Evolutionary conservation across 371 early-diverging fungal genomes (phyloP), one percentile per base, ranked within the genome.

Genomic region (Mucor velutinosus): DNA sequence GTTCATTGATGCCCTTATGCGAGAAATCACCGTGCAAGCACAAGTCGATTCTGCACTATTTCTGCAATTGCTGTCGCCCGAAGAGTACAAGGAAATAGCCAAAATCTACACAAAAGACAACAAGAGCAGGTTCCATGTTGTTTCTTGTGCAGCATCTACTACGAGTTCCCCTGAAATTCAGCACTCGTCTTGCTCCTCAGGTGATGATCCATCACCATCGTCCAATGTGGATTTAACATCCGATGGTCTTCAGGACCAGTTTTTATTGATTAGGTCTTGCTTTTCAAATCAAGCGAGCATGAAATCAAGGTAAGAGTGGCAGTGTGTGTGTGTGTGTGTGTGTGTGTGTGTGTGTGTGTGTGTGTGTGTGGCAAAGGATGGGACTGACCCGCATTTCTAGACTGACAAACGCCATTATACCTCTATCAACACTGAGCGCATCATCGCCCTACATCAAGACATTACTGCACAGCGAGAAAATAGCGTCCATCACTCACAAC

Each of bases 1-100:
- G 17, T 74, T 74, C 58, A n/a, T 74, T n/a, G 65, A 74, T 33
- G 35, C 45, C 23, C 68, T 74, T 43, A 30, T 67, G 49, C 61
- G 56, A 27, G 71, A 74, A 47, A 58, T 74, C 19, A 61, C 67
- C 15, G 27, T 56, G n/a, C 67, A 63, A 39, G 56, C 65, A 3
- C 49, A 65, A 17, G 62, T 45, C 4, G 62, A 70, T 7, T 64
- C 68, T 23, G 53, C 60, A 5, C 8, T 74, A 10, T 23, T 74
- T 4, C 49, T 70, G 27, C 70, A 67, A 30, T 14, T 74, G 43
- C 27, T 74, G 7, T 30, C 74, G 21, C 25, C 53, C 7, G 71
- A 74, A 27, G 71, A 74, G 59, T 70, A 67, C 59, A 70, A 57
- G 35, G 67, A 74, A 11, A 33, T 73, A n/a, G 47, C 55, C 14